phyloP scores from a whole-genome alignment of 78 protist genomes.

The Dictyostelium capitatum region DNA sequence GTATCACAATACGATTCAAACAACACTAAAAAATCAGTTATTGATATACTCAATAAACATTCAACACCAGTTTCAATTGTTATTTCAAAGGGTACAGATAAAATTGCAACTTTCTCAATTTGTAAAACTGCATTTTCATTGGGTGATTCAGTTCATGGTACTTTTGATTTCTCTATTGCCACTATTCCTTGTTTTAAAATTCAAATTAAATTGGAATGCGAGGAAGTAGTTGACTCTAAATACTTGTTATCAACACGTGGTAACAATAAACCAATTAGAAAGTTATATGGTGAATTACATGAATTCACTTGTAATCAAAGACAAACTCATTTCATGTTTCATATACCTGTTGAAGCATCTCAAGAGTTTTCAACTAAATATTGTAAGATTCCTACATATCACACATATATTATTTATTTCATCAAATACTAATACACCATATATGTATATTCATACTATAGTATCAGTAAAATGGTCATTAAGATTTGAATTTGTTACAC shows the following conservation, averaged over 20 bases:
- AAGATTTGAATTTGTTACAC: constrained; percentile 77
- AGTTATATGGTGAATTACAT: constrained; percentile 70
- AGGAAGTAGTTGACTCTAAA: constrained; percentile 57
- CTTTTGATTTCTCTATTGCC: constrained; percentile 80
- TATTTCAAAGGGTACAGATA: constrained; percentile 69
- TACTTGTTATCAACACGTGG: constrained; percentile 24
- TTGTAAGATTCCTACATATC: constrained; percentile 1
- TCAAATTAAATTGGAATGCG: constrained; percentile 63
- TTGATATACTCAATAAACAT: constrained; percentile 57
- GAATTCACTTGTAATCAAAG: constrained; percentile 58
- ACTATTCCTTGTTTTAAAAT: constrained; percentile 73
- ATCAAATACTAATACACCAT: no score
- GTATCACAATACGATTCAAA: constrained; percentile 77
- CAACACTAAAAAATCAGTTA: constrained; percentile 57
- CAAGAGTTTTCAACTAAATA: constrained; percentile 76
- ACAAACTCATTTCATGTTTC: constrained; percentile 79
- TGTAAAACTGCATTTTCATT: constrained; percentile 59
- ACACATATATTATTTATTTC: no score
- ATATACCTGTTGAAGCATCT: constrained; percentile 73
- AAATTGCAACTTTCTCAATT: constrained; percentile 64
- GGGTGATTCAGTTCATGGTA: constrained; percentile 77
- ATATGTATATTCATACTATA: background rate
- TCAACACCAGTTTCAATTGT: constrained; percentile 50
- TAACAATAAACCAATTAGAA: constrained; percentile 54
- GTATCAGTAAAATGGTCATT: constrained; percentile 77